These are phyloP conservation scores for Pestalotiopsis sp. DNA, from an alignment of 2,329 filamentous ascomycete species.

Conservation along the genomic window DNA sequence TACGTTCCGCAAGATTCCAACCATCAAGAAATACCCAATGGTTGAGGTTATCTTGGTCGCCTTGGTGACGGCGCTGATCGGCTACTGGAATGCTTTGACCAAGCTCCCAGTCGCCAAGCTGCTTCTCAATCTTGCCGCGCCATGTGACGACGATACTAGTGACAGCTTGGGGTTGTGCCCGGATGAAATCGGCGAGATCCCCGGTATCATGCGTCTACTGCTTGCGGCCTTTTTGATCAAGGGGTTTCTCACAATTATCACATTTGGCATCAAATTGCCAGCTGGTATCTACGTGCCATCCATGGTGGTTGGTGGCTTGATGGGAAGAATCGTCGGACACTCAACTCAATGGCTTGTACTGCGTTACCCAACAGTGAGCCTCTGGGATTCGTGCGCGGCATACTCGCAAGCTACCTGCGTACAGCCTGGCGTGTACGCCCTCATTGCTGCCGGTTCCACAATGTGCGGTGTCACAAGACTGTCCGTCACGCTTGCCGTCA, in stretches of 20 bases:
- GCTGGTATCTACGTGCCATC: slow-evolving; percentile 97
- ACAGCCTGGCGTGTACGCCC: slow-evolving; percentile 92
- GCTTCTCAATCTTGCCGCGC: slow-evolving; percentile 85
- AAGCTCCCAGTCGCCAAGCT: slow-evolving; percentile 89
- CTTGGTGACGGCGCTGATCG: slow-evolving; percentile 76
- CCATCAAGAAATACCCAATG: slow-evolving; percentile 82
- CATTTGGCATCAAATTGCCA: slow-evolving; percentile 95
- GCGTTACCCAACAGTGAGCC: slow-evolving; percentile 65
- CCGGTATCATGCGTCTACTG: slow-evolving; percentile 70
- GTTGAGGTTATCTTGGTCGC: slow-evolving; percentile 89
- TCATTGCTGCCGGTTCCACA: slow-evolving; percentile 91
- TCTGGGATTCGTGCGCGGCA: slow-evolving; percentile 75
- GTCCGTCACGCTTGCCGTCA: slow-evolving; percentile 91
- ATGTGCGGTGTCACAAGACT: slow-evolving; percentile 97
- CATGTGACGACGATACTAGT: slow-evolving; percentile 71
- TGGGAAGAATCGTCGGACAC: slow-evolving; percentile 87
- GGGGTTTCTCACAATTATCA: slow-evolving; percentile 81
- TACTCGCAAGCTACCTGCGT: slow-evolving; percentile 79
- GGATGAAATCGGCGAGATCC: slow-evolving; percentile 70
- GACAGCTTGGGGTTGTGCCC: slow-evolving; percentile 78
- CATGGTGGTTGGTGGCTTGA: slow-evolving; percentile 94
- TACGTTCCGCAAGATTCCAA: slow-evolving; percentile 76
- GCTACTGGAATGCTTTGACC: slow-evolving; percentile 92
- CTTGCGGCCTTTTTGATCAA: slow-evolving; percentile 85
- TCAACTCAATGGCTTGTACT: slow-evolving; percentile 79